Evolutionary conservation across 257 asterid genomes (phyloP).

Genomic region (Ophiorrhiza pumila): DNA sequence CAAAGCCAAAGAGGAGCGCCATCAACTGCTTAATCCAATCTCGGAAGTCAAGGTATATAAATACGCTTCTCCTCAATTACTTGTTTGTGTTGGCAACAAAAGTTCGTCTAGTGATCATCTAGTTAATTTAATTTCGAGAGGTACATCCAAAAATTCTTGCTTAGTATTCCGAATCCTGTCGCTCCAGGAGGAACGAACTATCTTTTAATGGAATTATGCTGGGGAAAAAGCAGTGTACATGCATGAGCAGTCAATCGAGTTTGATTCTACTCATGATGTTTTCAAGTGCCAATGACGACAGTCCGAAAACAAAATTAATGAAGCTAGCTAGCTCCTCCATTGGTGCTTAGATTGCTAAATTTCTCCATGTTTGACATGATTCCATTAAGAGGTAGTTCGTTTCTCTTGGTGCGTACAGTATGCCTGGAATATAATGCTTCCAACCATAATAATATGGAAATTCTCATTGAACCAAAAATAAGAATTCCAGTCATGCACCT

Average conservation of each 20-base stretch:
- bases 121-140: too few relatives aligned
- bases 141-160: background rate
- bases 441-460: background rate
- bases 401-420: slow-evolving; percentile 25
- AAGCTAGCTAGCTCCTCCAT: too few relatives aligned
- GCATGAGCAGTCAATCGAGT: slow-evolving; percentile 7
- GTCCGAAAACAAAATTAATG: too few relatives aligned
- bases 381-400: slow-evolving; percentile 33
- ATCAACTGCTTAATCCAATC: slow-evolving; percentile 25
- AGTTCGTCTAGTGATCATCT: background rate
- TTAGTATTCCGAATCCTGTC: background rate
- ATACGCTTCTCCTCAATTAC: too few relatives aligned
- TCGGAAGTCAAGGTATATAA: slow-evolving; percentile 38
- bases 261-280: too few relatives aligned
- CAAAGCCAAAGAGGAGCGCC: slow-evolving; percentile 33
- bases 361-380: slow-evolving; percentile 13
- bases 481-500: too few relatives aligned
- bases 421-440: slow-evolving; percentile 14
- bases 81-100: too few relatives aligned
- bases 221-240: background rate
- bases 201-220: slow-evolving; percentile 40
- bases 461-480: too few relatives aligned
- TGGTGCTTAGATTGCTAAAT: slow-evolving; percentile 8
- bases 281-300: slow-evolving; percentile 15
- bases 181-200: slow-evolving; percentile 36